phyloP scores from a whole-genome alignment of 495 filamentous ascomycete genomes.

The Tricharina praecox region DNA sequence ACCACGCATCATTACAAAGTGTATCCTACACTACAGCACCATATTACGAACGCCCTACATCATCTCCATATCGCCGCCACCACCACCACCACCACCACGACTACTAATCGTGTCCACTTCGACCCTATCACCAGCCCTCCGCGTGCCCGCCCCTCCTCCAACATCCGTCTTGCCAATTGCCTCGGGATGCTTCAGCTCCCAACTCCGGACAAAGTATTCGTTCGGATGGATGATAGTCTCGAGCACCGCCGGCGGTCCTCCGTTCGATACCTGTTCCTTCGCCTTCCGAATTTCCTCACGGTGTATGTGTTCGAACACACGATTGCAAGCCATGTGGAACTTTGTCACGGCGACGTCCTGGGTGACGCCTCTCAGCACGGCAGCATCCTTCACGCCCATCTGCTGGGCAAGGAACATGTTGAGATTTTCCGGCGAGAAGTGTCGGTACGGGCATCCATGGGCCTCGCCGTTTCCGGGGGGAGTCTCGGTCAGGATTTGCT shows the following conservation, averaged over 20 bases:
- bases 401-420: slow-evolving; percentile 46
- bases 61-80: too few relatives aligned
- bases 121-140: slow-evolving; percentile 1
- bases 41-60: too few relatives aligned
- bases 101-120: slow-evolving; percentile 4
- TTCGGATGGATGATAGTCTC: slow-evolving; percentile 98
- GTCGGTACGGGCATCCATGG: slow-evolving; percentile 91
- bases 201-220: slow-evolving; percentile 91
- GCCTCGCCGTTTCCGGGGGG: slow-evolving; percentile 67
- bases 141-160: not conserved
- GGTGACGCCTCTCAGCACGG: slow-evolving; percentile 60
- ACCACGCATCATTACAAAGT: too few relatives aligned
- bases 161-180: slow-evolving; percentile 14
- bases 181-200: slow-evolving; percentile 59
- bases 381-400: slow-evolving; percentile 60
- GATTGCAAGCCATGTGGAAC: slow-evolving; percentile 91
- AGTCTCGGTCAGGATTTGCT: slow-evolving; percentile 79
- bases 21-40: too few relatives aligned
- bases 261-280: slow-evolving; percentile 63
- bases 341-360: slow-evolving; percentile 78
- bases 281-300: slow-evolving; percentile 75
- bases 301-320: slow-evolving; percentile 81
- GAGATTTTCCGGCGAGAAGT: slow-evolving; percentile 77
- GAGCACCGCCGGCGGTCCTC: slow-evolving; percentile 61
- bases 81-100: too few relatives aligned